These are phyloP conservation scores for Neofusicoccum cordaticola DNA, from an alignment of 2,329 filamentous ascomycete genomes.

Conservation along the genomic window DNA sequence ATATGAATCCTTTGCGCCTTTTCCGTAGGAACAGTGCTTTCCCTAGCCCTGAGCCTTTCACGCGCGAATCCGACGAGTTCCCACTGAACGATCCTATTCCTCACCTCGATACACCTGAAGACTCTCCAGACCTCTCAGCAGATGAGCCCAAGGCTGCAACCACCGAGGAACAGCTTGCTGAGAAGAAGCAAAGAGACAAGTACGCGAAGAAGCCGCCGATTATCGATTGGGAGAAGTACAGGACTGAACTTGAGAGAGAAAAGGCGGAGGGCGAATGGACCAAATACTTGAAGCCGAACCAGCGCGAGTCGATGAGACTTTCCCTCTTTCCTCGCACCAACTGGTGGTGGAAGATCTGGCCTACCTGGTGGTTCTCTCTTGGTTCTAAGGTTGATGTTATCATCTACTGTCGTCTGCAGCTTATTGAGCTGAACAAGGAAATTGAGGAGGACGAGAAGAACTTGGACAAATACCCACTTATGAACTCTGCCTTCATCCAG, in stretches of 20 bases:
- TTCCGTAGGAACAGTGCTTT: slow-evolving; percentile 9
- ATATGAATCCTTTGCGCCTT: slow-evolving; percentile 7
- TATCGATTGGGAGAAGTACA: slow-evolving; percentile 19
- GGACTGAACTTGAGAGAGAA: slow-evolving; percentile 23
- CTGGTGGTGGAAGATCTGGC: slow-evolving; percentile 18
- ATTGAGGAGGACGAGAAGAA: slow-evolving; percentile 87
- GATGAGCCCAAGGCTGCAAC: not conserved
- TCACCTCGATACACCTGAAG: not conserved
- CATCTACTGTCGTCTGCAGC: slow-evolving; percentile 80
- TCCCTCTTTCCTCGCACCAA: slow-evolving; percentile 62
- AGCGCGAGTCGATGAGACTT: slow-evolving; percentile 81
- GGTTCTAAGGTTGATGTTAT: slow-evolving; percentile 94
- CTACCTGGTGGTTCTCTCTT: slow-evolving; percentile 70
- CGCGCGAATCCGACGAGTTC: slow-evolving; percentile 27
- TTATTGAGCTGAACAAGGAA: slow-evolving; percentile 84
- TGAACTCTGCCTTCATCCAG: slow-evolving; percentile 97
- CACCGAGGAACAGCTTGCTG: not conserved
- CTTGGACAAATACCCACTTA: slow-evolving; percentile 80
- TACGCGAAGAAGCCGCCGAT: slow-evolving; percentile 17
- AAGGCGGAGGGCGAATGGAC: slow-evolving; percentile 63
- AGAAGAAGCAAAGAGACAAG: slow-evolving; percentile 10
- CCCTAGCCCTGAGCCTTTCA: slow-evolving; percentile 12
- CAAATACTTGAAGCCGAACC: slow-evolving; percentile 74
- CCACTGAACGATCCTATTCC: slow-evolving; percentile 20
- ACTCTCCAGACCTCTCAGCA: not conserved